Evolutionary conservation across 495 filamentous ascomycete species (phyloP).

Genomic region (Bacidia gigantensis): DNA sequence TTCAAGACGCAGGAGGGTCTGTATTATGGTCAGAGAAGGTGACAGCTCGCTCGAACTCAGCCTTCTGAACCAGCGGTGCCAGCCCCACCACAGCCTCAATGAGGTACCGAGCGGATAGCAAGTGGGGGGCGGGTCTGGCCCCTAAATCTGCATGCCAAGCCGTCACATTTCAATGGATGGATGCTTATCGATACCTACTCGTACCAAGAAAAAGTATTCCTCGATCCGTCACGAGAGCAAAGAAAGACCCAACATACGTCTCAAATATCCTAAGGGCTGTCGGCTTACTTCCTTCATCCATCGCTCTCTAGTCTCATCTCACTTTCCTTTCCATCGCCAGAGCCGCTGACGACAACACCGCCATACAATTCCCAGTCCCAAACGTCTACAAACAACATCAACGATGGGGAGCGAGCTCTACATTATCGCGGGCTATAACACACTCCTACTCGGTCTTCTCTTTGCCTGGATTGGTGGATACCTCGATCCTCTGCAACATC

Average conservation of each 20-base stretch:
- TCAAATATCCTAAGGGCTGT: too few relatives aligned
- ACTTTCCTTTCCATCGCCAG: too few relatives aligned
- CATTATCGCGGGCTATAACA: slow-evolving; percentile 18
- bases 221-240: too few relatives aligned
- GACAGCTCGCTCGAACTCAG: slow-evolving; percentile 2
- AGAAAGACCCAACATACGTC: too few relatives aligned
- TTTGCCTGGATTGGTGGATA: slow-evolving; percentile 26
- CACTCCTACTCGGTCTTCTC: slow-evolving; percentile 19
- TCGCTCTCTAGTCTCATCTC: too few relatives aligned
- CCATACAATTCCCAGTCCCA: too few relatives aligned
- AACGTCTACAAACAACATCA: slow-evolving; percentile 1
- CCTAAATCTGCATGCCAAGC: background rate
- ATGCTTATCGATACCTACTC: too few relatives aligned
- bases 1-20: background rate
- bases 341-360: too few relatives aligned
- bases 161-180: too few relatives aligned
- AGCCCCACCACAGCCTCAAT: slow-evolving; percentile 3
- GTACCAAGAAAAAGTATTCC: too few relatives aligned
- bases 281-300: too few relatives aligned
- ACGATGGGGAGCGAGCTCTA: slow-evolving; percentile 19
- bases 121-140: background rate
- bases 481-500: slow-evolving; percentile 26
- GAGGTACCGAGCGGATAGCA: background rate
- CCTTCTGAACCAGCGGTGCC: slow-evolving; percentile 1
- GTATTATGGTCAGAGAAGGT: background rate